These are phyloP conservation scores for Andrographis paniculata DNA, from an alignment of 305 asterid genomes.

Conservation along the genomic window DNA sequence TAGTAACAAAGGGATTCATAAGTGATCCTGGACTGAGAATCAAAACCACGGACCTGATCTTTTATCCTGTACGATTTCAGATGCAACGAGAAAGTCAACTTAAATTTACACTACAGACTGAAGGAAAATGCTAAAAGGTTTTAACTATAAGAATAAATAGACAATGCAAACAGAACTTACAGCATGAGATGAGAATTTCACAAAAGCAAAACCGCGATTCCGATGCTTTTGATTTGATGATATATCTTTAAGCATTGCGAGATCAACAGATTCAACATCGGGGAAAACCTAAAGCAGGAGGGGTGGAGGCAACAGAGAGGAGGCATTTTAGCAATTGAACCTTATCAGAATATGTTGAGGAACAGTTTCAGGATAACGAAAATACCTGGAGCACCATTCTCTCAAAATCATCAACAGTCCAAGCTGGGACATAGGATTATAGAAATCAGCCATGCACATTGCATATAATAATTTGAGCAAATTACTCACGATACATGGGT, in stretches of 20 bases:
- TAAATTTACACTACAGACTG: conserved; percentile 24
- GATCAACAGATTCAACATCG: conserved; percentile 73
- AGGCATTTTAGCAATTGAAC: conserved; percentile 9
- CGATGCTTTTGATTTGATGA: conserved; percentile 50
- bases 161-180: conserved; percentile 45
- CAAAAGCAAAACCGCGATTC: conserved; percentile 91
- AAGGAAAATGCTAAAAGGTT: conserved; percentile 17
- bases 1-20: conserved; percentile 33
- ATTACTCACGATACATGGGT: conserved; percentile 1
- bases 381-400: conserved; percentile 69
- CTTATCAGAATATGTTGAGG: conserved; percentile 11
- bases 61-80: conserved; percentile 72
- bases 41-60: conserved; percentile 87
- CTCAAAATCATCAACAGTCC: conserved; percentile 75
- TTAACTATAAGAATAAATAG: conserved; percentile 16
- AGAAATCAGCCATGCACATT: conserved; percentile 17
- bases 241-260: conserved; percentile 41
- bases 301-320: conserved; percentile 5
- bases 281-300: conserved; percentile 51
- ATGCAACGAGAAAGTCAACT: conserved; percentile 56
- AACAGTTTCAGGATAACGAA: conserved; percentile 1
- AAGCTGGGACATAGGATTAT: conserved; percentile 42
- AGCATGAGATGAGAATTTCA: conserved; percentile 78
- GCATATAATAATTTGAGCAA: conserved; percentile 12
- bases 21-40: conserved; percentile 64